Evolutionary conservation across 352 stramenopile species (phyloP), one percentile per base, ranked within the genome.

Genomic region (Thraustotheca clavata): DNA sequence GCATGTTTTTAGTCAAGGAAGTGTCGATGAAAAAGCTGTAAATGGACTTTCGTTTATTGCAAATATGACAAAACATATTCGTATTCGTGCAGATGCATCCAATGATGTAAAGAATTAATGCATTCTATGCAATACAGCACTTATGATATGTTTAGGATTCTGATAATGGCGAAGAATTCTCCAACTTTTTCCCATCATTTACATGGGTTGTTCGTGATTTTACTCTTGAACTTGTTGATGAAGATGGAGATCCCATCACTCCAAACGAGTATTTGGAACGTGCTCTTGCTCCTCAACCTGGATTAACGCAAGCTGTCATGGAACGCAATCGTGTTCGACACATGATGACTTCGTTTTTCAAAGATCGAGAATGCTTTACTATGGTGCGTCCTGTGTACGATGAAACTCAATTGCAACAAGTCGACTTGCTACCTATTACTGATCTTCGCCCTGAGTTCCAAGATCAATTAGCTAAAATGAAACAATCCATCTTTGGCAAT

Each of bases 151-250:
- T 29, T 0, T 22, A 50, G 6, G 65, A 69, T 34, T 59, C 43
- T 14, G 71, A 70, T 26, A 73, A 86, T 43, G 77, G 86, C 35
- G 79, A 90, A 36, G 73, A 91, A 68, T 85, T 91, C 47, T 79
- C 88, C 70, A 79, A 75, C 38, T 94, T 94, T 66, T 94, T 96
- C 67, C 87, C 87, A 50, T 89, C 79, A 9, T 96, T 96, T 66
- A 68, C 91, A 27, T 96, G 87, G 87, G 75, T 96, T 43, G 81
- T 96, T 27, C 79, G 87, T 52, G 87, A 96, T 57, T 96, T 96
- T 57, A 88, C 87, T 27, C 72, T 96, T 12, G 79, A 94, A 50
- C 73, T 96, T 9, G 79, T 92, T 34, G 82, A 93, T 55, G 83
- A 91, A 73, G 82, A 94, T 61, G 84, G 85, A 62, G 74, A 89